Evolutionary conservation across 768 basidiomycete genomes (phyloP).

Genomic region (Hydnomerulius pinastri): DNA sequence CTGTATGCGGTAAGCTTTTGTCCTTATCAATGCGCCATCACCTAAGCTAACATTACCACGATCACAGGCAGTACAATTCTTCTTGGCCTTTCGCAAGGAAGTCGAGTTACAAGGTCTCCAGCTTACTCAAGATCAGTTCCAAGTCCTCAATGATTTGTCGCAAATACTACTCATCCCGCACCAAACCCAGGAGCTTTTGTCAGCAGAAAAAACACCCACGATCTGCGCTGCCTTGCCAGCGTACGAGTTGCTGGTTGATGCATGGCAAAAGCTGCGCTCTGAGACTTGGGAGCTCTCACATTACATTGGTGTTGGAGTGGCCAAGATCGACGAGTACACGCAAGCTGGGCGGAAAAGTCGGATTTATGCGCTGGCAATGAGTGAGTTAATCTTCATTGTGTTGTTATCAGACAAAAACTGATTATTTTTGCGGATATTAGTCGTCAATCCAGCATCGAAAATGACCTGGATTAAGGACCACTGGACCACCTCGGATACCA

Average conservation of each 20-base stretch:
- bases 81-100: not conserved
- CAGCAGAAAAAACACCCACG: slow-evolving; percentile 32
- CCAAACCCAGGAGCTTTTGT: too few species aligned
- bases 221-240: slow-evolving; percentile 33
- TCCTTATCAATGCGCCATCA: slow-evolving; percentile 3
- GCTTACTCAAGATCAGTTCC: not conserved
- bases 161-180: too few species aligned
- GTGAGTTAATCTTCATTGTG: too few species aligned
- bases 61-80: slow-evolving; percentile 9
- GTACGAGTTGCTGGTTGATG: slow-evolving; percentile 32
- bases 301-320: slow-evolving; percentile 26
- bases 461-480: not conserved
- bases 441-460: not conserved
- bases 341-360: too few species aligned
- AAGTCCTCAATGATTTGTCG: not conserved
- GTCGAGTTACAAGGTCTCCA: not conserved
- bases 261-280: slow-evolving; percentile 5
- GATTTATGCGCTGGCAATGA: too few species aligned
- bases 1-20: slow-evolving; percentile 31
- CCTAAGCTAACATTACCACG: too few species aligned
- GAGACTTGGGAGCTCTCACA: slow-evolving; percentile 25
- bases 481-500: too few species aligned
- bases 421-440: not conserved
- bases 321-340: slow-evolving; percentile 36
- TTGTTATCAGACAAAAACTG: too few species aligned